phyloP scores from a whole-genome alignment of 306 rosid genomes.

The Ziziphus jujuba region DNA sequence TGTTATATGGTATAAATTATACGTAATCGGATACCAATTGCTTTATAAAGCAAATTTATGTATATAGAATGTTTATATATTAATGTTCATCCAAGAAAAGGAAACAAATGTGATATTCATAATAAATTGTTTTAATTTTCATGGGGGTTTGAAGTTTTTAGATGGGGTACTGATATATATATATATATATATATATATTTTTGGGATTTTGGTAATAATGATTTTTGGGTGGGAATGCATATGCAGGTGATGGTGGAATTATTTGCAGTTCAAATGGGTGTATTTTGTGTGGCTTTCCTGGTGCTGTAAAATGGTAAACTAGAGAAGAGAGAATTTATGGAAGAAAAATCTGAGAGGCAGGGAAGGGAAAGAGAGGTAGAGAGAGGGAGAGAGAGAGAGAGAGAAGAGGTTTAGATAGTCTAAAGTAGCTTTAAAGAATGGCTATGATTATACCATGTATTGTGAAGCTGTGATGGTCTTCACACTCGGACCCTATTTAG shows the following conservation, averaged over 20 bases:
- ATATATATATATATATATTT: background rate
- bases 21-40: too few relatives aligned
- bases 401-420: conserved; percentile 19
- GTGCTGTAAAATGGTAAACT: conserved; percentile 29
- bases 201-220: background rate
- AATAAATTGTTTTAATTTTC: too few relatives aligned
- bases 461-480: conserved; percentile 45
- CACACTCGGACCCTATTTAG: conserved; percentile 41
- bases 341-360: conserved; percentile 15
- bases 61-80: too few relatives aligned
- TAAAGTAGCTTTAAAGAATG: conserved; percentile 65
- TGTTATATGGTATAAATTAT: too few relatives aligned
- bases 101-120: too few relatives aligned
- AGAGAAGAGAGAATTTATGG: conserved; percentile 16
- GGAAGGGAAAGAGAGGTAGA: conserved; percentile 10
- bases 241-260: conserved; percentile 70
- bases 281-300: conserved; percentile 41
- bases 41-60: too few relatives aligned
- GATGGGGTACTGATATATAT: background rate
- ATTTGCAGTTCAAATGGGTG: conserved; percentile 45
- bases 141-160: too few relatives aligned
- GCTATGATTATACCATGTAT: conserved; percentile 58
- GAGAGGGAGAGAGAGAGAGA: background rate
- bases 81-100: too few relatives aligned
- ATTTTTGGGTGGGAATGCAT: conserved; percentile 21